phyloP scores from a whole-genome alignment of 2,329 filamentous ascomycete species.

The Xylaria hypoxylon region DNA sequence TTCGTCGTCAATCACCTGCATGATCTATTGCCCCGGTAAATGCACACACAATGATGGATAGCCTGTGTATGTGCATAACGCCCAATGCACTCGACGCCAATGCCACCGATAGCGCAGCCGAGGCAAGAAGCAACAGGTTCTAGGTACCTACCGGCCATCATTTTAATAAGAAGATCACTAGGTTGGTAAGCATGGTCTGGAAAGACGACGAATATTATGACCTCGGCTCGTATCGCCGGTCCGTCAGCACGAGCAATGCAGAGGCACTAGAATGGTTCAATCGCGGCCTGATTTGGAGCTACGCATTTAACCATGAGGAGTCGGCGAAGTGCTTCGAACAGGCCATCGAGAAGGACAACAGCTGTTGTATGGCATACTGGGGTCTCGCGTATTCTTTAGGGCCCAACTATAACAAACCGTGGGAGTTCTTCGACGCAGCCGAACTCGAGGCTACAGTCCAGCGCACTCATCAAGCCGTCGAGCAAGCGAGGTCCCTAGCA shows the following conservation, averaged over 20 bases:
- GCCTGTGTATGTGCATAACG: constrained; percentile 22
- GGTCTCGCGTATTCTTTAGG: constrained; percentile 77
- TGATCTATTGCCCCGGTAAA: constrained; percentile 12
- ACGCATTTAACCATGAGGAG: constrained; percentile 82
- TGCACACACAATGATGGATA: constrained; percentile 5
- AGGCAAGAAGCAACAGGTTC: constrained; percentile 3
- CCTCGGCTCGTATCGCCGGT: constrained; percentile 69
- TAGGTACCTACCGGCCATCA: not conserved
- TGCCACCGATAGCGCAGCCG: not conserved
- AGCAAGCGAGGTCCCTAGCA: constrained; percentile 55
- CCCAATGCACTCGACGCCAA: not conserved
- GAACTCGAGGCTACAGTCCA: constrained; percentile 67
- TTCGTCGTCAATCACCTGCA: too few relatives aligned
- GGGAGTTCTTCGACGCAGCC: constrained; percentile 74
- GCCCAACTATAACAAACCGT: constrained; percentile 82
- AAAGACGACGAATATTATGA: constrained; percentile 64
- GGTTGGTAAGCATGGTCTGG: constrained; percentile 26
- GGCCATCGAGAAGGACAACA: constrained; percentile 65
- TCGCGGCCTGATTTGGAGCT: constrained; percentile 78
- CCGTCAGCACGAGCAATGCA: constrained; percentile 63
- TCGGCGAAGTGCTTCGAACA: constrained; percentile 72
- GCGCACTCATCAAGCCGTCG: constrained; percentile 59
- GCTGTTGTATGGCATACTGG: constrained; percentile 75
- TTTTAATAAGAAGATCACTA: not conserved
- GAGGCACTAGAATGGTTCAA: constrained; percentile 76